Base-by-base conservation (phyloP, 495 filamentous ascomycete species). In the Penicillium parvum region DNA sequence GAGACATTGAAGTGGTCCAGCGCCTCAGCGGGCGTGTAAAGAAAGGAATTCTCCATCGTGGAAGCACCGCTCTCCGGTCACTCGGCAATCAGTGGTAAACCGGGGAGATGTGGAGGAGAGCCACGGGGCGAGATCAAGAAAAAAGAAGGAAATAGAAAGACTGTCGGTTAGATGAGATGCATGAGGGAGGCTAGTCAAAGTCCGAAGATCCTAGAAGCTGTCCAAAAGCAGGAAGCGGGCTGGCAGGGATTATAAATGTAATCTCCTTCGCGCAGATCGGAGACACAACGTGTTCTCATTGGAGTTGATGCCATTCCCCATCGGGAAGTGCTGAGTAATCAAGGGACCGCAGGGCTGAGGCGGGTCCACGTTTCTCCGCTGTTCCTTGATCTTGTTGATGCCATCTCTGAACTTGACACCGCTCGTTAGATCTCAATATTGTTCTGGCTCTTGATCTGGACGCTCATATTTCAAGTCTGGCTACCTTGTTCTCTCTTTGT, bases 21-120 rank as follows among this genome's bases (percentile, higher is more conserved):
- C 50, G 84, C 79, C 56, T 90, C 77, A 40, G 77, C 67, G 52
- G 75, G 76, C 44, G 85, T 73, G 60, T 76, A 76, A 39, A 81
- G 69, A 61, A 85, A 95, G 29, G 90, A 82, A 64, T 78, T 76
- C 58, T 96, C 88, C 90, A 95, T 95, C 45, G 40, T 52, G 43
- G 47, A 40, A 37, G 42, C 51, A 49, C 46, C 44, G 30, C 47
- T 28, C 44, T 36, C 46, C 40, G 46, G 49, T 49, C 44, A 52
- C 44, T 42, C 37, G 33, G 49, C 14, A 25, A 34, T 45, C 40
- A 37, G 45, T 32, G 38, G 22, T 23, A 36, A 41, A 26, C 37
- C 35, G 39, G 23, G 40, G 21, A 55, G 34, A 50, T 49, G 47
- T 36, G 38, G 49, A 53, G 43, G 29, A 34, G 47, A 50, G 41